Evolutionary conservation across 2,329 filamentous ascomycete genomes (phyloP).

Genomic region (Cephalotrichum gorgonifer): DNA sequence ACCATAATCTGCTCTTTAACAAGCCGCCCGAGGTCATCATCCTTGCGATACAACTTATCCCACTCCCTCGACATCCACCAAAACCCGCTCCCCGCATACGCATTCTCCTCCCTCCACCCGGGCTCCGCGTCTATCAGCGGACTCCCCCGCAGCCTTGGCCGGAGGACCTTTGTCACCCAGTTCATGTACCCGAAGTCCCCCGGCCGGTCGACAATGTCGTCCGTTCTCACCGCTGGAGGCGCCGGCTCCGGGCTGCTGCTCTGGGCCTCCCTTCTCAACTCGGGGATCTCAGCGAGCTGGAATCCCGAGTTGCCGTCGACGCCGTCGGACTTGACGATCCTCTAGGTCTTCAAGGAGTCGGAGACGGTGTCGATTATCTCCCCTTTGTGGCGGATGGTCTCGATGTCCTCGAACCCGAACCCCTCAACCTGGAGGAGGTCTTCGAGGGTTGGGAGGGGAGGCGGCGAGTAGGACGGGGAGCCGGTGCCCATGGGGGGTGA

Average conservation of each 20-base stretch:
- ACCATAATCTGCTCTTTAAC: background rate
- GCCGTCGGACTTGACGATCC: too few species aligned
- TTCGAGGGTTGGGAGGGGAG: too few species aligned
- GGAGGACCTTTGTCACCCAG: background rate
- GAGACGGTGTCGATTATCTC: too few species aligned
- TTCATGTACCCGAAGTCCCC: background rate
- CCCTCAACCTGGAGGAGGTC: too few species aligned
- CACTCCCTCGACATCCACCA: conserved; percentile 1
- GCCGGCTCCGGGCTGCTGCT: too few species aligned
- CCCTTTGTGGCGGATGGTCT: too few species aligned
- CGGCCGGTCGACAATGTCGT: background rate
- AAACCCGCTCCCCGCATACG: too few species aligned
- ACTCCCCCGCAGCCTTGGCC: background rate
- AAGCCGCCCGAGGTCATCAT: background rate
- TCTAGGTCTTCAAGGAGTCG: too few species aligned
- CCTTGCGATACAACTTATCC: background rate
- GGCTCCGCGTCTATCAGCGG: background rate
- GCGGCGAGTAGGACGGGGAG: too few species aligned
- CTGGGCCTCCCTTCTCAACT: background rate
- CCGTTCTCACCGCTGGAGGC: background rate
- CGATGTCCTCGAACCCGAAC: too few species aligned
- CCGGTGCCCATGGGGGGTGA: too few species aligned
- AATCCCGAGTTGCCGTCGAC: too few species aligned
- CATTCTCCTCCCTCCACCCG: background rate
- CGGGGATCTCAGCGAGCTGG: background rate